phyloP scores from a whole-genome alignment of 2,329 filamentous ascomycete species.

The Teratosphaeria destructans region DNA sequence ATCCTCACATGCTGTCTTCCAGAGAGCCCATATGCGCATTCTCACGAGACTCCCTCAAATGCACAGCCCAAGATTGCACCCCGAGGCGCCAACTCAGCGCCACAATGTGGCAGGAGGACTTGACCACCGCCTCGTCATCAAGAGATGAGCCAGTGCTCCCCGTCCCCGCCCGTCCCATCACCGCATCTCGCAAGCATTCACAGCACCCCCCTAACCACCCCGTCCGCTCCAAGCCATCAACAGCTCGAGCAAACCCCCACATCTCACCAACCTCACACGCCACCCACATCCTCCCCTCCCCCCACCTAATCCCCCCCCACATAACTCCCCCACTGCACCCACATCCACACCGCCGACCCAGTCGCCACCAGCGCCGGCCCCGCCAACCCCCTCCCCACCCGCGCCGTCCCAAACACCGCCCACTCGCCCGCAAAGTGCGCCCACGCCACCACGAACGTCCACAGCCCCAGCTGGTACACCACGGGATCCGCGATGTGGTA shows the following conservation, averaged over 20 bases:
- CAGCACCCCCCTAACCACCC: too few species aligned
- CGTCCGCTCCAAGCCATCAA: too few species aligned
- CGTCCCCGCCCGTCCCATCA: background rate
- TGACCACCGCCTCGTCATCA: too few species aligned
- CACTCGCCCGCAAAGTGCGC: constrained; percentile 73
- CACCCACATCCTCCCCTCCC: background rate
- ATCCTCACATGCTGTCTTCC: background rate
- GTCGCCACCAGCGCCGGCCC: constrained; percentile 50
- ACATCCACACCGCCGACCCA: constrained; percentile 51
- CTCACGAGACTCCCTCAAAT: background rate
- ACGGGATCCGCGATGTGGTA: constrained; percentile 65
- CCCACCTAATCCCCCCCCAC: constrained; percentile 4
- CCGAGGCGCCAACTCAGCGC: background rate
- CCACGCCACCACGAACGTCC: constrained; percentile 71
- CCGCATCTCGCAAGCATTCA: background rate
- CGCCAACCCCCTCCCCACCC: constrained; percentile 49
- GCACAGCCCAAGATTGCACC: background rate
- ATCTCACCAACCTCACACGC: too few species aligned
- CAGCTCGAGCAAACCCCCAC: too few species aligned
- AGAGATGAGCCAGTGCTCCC: too few species aligned
- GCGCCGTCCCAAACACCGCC: constrained; percentile 65
- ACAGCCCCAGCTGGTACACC: constrained; percentile 70
- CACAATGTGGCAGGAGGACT: background rate
- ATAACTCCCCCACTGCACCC: constrained; percentile 45
- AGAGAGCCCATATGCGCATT: background rate